Conservation (phyloP, 768 basidiomycete species). For the Xanthoconium purpureum region DNA sequence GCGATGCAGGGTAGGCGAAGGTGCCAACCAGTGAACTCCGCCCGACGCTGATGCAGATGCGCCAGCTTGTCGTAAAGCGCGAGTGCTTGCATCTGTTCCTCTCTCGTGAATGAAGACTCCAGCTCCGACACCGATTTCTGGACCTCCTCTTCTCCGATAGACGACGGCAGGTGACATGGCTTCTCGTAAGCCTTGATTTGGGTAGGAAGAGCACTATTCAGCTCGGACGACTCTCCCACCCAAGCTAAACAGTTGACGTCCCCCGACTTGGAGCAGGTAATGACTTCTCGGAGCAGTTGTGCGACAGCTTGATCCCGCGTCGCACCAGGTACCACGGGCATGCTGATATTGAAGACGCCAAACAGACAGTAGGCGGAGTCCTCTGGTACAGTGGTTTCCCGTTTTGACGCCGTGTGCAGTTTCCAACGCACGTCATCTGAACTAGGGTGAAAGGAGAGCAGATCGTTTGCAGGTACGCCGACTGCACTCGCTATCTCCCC, state of each 20-base stretch:
- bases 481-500: neutral
- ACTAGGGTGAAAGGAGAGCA: conserved; percentile 2
- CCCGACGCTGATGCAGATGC: neutral
- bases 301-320: neutral
- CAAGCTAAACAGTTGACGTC: conserved; percentile 3
- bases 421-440: conserved; percentile 1
- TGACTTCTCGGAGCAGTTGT: conserved; percentile 3
- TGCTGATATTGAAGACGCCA: conserved; percentile 1
- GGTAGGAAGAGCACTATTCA: neutral
- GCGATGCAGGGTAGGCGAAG: conserved; percentile 1
- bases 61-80: neutral
- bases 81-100: neutral
- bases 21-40: neutral
- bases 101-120: neutral
- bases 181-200: neutral
- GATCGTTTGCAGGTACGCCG: neutral
- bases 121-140: neutral
- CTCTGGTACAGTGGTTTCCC: neutral
- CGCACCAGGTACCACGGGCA: conserved; percentile 3
- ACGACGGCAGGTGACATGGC: neutral
- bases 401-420: conserved; percentile 8
- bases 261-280: conserved; percentile 1
- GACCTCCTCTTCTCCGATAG: neutral
- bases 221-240: conserved; percentile 1
- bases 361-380: conserved; percentile 7